These are phyloP conservation scores for Physcomitrellopsis africana DNA, from an alignment of 225 moss, liverwort and hornwort species.

Conservation along the genomic window DNA sequence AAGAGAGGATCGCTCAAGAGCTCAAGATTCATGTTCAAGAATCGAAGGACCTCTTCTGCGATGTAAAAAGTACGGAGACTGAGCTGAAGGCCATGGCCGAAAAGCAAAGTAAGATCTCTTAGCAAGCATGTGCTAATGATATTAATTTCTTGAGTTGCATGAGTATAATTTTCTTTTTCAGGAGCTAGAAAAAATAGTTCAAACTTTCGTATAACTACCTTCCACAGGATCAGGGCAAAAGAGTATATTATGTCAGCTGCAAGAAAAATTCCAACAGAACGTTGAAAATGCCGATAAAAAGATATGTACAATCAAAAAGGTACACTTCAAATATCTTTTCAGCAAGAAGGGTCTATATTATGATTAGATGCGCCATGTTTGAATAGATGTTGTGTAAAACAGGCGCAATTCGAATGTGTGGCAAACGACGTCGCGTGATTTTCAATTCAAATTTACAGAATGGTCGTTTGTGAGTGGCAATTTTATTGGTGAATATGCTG, in stretches of 20 bases:
- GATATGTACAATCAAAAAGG: conserved; percentile 17
- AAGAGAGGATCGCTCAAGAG: conserved; percentile 19
- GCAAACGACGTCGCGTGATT: no score
- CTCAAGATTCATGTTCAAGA: neutral
- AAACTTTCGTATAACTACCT: neutral
- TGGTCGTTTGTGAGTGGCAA: no score
- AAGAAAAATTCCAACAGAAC: neutral
- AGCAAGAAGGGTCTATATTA: no score
- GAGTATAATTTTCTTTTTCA: neutral
- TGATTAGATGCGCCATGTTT: no score
- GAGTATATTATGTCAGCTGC: conserved; percentile 9
- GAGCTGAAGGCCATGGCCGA: conserved; percentile 16
- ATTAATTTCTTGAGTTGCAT: neutral
- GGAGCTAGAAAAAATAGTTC: no score
- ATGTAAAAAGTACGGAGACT: neutral
- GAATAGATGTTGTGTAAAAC: no score
- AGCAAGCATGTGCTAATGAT: neutral
- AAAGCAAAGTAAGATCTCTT: conserved; percentile 6
- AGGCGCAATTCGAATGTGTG: no score
- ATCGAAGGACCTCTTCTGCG: neutral
- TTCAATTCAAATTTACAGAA: no score
- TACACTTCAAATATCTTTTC: no score
- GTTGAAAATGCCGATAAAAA: conserved; percentile 11
- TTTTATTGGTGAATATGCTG: neutral
- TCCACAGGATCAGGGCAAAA: conserved; percentile 19